Evolutionary conservation across 2,329 filamentous ascomycete genomes (phyloP), one percentile per base, ranked within the genome.

Genomic region (Colletotrichum sp.): DNA sequence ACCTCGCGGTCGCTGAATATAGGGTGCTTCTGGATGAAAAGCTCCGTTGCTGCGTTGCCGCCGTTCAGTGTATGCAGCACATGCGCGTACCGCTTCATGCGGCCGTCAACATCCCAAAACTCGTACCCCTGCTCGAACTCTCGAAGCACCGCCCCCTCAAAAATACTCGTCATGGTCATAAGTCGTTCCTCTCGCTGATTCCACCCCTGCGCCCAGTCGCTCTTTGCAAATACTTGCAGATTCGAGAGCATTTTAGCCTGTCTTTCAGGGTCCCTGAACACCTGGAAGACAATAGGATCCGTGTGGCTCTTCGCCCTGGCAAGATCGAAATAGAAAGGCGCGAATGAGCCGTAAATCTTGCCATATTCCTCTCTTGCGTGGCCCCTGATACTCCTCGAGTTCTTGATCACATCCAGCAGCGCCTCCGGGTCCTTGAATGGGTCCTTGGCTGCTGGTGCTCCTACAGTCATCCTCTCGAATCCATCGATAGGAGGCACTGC

Each of bases 71-170:
- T 90, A 74, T 95, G 92, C 72, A 99, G 87, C 18, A 99, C 96
- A 80, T 95, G 92, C 3, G 96, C 96, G 84, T 98, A 99, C 81
- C 94, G 92, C 79, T 91, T 92, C 96, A 99, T 98, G 70, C 93
- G 90, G 3, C 95, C 96, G 78, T 98, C 94, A 70, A 98, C 92
- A 83, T 99, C 96, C 86, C 94, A 95, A 59, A 92, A 93, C 83
- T 97, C 95, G 79, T 98, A 98, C 6, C 95, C 97, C 81, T 97
- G 94, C 84, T 98, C 95, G 79, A 99, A 99, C 83, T 99, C 97
- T 65, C 94, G 91, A 68, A 98, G 86, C 5, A 98, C 96, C 5
- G 96, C 96, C 72, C 93, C 96, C 85, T 99, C 96, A 81, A 99
- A 99, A 75, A 97, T 93, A 49, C 90, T 90, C 78, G 93, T 91